phyloP scores from a whole-genome alignment of 176 grass and related monocot genomes.

The Avena sativa region DNA sequence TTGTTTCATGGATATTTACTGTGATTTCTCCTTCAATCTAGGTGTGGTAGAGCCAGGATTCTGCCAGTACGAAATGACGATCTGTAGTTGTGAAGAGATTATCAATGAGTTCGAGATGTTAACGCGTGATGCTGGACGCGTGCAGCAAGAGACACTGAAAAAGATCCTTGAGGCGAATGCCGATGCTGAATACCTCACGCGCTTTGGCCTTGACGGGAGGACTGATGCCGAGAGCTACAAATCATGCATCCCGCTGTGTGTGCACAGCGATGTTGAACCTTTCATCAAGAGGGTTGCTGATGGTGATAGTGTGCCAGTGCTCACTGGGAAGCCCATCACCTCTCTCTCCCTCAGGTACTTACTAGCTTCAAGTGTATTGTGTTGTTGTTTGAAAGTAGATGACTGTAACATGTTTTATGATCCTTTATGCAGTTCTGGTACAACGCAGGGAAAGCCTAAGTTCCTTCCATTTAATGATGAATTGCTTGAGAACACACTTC shows the following conservation, averaged over 20 bases:
- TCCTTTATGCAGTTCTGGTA: conserved; percentile 77
- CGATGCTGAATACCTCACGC: conserved; percentile 76
- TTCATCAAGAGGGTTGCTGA: conserved; percentile 81
- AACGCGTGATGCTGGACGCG: conserved; percentile 57
- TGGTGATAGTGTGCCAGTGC: conserved; percentile 56
- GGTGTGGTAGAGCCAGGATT: conserved; percentile 26
- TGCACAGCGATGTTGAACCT: conserved; percentile 71
- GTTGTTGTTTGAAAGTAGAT: conserved; percentile 26
- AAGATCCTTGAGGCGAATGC: conserved; percentile 80
- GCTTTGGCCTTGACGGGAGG: conserved; percentile 68
- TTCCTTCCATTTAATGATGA: conserved; percentile 93
- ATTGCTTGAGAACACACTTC: conserved; percentile 84
- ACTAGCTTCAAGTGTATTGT: neutral
- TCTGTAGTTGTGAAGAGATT: conserved; percentile 65
- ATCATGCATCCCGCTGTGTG: conserved; percentile 72
- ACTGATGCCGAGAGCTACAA: conserved; percentile 83
- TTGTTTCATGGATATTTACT: neutral
- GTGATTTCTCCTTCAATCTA: conserved; percentile 20
- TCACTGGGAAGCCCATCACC: conserved; percentile 84
- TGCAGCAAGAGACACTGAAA: conserved; percentile 73
- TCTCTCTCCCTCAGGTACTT: conserved; percentile 82
- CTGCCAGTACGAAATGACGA: conserved; percentile 54
- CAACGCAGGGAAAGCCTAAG: conserved; percentile 93
- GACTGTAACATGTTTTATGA: conserved; percentile 20
- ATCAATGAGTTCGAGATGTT: conserved; percentile 76